Evolutionary conservation across 371 early-diverging fungal genomes (phyloP).

Genomic region (Actinomucor elegans): DNA sequence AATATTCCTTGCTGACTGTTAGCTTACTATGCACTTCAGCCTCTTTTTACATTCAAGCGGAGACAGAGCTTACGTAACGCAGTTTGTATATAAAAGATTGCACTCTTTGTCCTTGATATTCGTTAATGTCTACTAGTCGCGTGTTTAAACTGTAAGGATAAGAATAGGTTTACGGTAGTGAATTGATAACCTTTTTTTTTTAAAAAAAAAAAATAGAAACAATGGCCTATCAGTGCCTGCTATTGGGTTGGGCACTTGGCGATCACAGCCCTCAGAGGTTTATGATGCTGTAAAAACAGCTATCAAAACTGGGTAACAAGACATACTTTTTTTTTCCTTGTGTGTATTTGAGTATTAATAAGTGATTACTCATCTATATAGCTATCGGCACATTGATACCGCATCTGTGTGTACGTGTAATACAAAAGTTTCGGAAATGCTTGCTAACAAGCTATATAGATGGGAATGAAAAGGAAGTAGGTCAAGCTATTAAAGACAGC

Average conservation of each 20-base stretch:
- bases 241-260: slow-evolving; percentile 44
- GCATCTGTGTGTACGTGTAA: slow-evolving; percentile 31
- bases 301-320: slow-evolving; percentile 24
- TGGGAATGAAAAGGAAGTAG: slow-evolving; percentile 32
- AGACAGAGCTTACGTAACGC: slow-evolving; percentile 1
- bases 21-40: background rate
- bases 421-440: background rate
- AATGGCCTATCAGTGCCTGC: slow-evolving; percentile 30
- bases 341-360: too few species aligned
- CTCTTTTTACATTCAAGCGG: background rate
- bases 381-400: slow-evolving; percentile 30
- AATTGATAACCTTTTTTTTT: background rate
- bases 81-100: too few species aligned
- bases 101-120: background rate
- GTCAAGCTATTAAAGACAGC: slow-evolving; percentile 50
- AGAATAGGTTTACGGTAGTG: background rate
- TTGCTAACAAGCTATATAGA: slow-evolving; percentile 6
- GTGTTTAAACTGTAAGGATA: slow-evolving; percentile 8
- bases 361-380: too few species aligned
- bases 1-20: background rate
- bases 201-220: slow-evolving; percentile 20
- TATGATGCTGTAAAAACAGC: slow-evolving; percentile 49
- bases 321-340: background rate
- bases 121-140: slow-evolving; percentile 4
- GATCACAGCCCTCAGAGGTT: slow-evolving; percentile 39